Percentiles rank a stretch among this genome's conserved stretches.
Conservation (phyloP, 2,329 filamentous ascomycete species). For the Phyllosticta ampelicida region DNA sequence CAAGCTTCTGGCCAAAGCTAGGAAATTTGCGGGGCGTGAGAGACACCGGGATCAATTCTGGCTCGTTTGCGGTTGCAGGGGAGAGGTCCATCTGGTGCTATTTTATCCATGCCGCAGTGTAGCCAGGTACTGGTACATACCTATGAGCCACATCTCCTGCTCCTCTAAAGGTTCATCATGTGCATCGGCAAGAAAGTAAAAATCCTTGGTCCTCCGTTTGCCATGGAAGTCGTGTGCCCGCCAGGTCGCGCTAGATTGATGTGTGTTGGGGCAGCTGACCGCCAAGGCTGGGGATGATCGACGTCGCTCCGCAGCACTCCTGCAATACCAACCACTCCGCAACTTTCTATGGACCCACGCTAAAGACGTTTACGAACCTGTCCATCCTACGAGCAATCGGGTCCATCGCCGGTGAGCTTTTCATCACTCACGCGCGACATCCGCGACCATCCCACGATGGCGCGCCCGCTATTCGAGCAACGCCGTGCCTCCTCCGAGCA, state of each 20-base stretch:
- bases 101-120: neutral
- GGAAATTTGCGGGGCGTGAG: neutral
- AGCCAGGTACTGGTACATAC: neutral
- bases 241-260: neutral
- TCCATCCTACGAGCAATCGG: neutral
- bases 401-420: neutral
- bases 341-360: neutral
- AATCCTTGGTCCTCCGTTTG: neutral
- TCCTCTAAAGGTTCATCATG: neutral
- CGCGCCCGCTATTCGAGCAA: constrained; percentile 40
- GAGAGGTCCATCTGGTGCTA: neutral
- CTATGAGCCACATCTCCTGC: neutral
- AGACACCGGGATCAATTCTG: neutral
- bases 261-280: neutral
- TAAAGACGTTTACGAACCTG: neutral
- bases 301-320: neutral
- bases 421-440: neutral
- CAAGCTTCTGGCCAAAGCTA: neutral
- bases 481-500: constrained; percentile 44
- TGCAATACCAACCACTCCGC: neutral
- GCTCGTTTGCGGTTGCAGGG: neutral
- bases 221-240: neutral
- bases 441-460: constrained; percentile 19
- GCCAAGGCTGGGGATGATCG: constrained; percentile 7
- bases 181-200: neutral